phyloP scores from a whole-genome alignment of 345 rosid species.

The Lumnitzera littorea region DNA sequence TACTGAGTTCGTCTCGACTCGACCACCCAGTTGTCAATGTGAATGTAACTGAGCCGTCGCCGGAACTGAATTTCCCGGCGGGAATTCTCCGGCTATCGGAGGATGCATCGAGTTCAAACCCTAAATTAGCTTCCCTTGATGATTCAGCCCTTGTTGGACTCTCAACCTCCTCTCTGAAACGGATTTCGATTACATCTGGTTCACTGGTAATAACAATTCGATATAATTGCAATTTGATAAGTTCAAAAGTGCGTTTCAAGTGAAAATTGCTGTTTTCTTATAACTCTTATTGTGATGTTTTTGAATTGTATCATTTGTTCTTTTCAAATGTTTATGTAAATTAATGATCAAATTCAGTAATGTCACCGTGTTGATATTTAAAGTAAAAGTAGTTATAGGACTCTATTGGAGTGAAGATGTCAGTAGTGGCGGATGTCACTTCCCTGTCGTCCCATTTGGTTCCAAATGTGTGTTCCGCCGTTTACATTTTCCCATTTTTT shows the following conservation, averaged over 20 bases:
- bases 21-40: slow-evolving; percentile 2
- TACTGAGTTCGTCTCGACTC: slow-evolving; percentile 34
- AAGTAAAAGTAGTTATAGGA: too few species aligned
- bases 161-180: slow-evolving; percentile 59
- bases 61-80: slow-evolving; percentile 31
- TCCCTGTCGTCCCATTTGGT: too few species aligned
- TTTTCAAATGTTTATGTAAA: too few species aligned
- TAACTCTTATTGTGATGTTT: too few species aligned
- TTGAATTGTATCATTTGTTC: too few species aligned
- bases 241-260: not conserved
- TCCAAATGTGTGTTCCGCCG: too few species aligned
- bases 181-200: slow-evolving; percentile 55
- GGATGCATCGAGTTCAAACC: slow-evolving; percentile 19
- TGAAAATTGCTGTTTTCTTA: too few species aligned
- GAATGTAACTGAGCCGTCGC: slow-evolving; percentile 8
- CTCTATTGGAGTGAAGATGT: too few species aligned
- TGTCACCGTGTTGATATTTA: too few species aligned
- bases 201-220: slow-evolving; percentile 46
- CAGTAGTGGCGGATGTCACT: too few species aligned
- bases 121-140: slow-evolving; percentile 42
- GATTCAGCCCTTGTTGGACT: slow-evolving; percentile 62
- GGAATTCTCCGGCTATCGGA: slow-evolving; percentile 58
- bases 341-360: too few species aligned
- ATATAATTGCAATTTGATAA: not conserved
- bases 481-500: too few species aligned